A percentile compares a stretch with the other conserved stretches of the same genome.
These are phyloP conservation scores for Backusella australiensis DNA, from an alignment of 192 early-diverging fungal genomes.

Conservation along the genomic window DNA sequence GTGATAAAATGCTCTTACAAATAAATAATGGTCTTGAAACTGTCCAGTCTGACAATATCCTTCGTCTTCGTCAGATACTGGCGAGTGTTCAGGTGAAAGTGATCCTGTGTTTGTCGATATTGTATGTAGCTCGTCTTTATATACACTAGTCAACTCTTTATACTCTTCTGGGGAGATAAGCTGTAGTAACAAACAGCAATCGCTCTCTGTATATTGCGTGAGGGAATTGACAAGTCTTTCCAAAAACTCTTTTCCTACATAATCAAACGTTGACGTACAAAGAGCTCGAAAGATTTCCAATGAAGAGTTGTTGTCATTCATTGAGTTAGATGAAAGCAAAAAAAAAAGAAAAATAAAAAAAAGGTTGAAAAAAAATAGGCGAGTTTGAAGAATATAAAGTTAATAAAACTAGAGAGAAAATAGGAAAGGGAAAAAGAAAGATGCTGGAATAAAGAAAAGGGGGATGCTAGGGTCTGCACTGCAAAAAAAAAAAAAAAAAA, in stretches of 20 bases:
- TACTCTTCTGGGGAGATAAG: conserved; percentile 9
- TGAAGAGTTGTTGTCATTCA: background rate
- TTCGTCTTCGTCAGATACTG: background rate
- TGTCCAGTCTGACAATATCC: background rate
- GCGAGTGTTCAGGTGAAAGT: conserved; percentile 4
- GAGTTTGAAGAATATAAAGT: background rate
- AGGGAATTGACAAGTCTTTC: background rate
- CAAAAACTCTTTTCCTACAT: conserved; percentile 10
- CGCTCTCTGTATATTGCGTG: background rate
- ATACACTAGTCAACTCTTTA: background rate
- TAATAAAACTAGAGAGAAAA: background rate
- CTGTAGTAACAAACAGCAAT: background rate
- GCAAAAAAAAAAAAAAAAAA: background rate
- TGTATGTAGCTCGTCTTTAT: background rate
- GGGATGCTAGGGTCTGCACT: background rate
- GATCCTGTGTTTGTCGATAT: background rate
- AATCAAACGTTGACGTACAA: conserved; percentile 5
- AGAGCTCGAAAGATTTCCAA: background rate
- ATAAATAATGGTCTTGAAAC: conserved; percentile 7
- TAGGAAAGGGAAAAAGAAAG: background rate
- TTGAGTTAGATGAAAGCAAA: background rate
- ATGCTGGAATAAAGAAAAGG: background rate
- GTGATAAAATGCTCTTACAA: background rate
- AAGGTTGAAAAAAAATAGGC: background rate
- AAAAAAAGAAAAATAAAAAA: background rate